Evolutionary conservation across 257 asterid species (phyloP).

Genomic region (Plectranthus barbatus): DNA sequence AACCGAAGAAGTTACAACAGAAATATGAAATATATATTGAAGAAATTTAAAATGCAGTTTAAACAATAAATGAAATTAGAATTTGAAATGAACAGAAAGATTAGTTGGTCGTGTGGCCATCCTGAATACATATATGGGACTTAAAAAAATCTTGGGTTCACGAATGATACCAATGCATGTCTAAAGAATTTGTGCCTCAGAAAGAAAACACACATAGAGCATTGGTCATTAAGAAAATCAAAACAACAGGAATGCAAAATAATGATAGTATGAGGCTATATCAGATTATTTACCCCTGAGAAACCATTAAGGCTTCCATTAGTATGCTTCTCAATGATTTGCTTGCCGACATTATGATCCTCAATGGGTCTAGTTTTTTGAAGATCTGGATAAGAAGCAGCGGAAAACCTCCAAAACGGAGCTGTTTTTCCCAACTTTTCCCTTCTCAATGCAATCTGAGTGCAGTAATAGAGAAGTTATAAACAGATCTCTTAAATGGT

Average conservation of each 20-base stretch:
- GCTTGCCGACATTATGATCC: slow-evolving; percentile 15
- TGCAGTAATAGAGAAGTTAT: slow-evolving; percentile 15
- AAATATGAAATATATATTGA: background rate
- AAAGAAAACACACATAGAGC: background rate
- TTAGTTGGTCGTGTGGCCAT: background rate
- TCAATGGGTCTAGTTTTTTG: slow-evolving; percentile 26
- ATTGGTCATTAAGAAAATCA: background rate
- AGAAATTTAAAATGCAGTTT: background rate
- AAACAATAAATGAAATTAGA: background rate
- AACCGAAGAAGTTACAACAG: background rate
- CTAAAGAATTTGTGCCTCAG: background rate
- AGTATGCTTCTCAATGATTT: slow-evolving; percentile 16
- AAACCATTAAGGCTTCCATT: slow-evolving; percentile 24
- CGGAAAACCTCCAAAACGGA: slow-evolving; percentile 85
- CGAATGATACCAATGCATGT: background rate
- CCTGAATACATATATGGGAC: background rate
- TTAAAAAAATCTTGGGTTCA: background rate
- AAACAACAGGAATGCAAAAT: background rate
- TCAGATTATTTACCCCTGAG: slow-evolving; percentile 38
- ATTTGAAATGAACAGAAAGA: background rate
- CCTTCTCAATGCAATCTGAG: slow-evolving; percentile 75
- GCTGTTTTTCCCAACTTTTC: slow-evolving; percentile 86
- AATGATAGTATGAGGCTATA: slow-evolving; percentile 4
- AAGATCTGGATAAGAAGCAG: slow-evolving; percentile 87
- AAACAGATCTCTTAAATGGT: background rate